Evolutionary conservation across 1,284 basidiomycete species (phyloP), one percentile per base, ranked within the genome.

Genomic region (Papiliotrema fonsecae): DNA sequence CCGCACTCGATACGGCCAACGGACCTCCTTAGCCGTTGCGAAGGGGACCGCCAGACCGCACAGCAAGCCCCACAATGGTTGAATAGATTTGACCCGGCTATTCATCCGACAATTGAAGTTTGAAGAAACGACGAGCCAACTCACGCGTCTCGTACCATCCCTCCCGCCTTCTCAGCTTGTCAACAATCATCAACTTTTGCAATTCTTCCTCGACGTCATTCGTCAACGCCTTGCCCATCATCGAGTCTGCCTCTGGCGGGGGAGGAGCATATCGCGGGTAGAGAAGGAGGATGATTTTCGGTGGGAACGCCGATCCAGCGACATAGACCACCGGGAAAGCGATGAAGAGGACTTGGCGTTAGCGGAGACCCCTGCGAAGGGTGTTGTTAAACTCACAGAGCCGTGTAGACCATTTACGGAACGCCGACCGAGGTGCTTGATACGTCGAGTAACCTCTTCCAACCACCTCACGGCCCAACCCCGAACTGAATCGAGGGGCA

Each of bases 231-330:
- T 79, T 72, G 0, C 86, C 82, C 57, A 83, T 80, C 0, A 81
- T 78, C 0, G 84, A 81, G 46, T 82, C 77, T 0, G 80, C 77
- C 49, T 83, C 78, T 0, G 76, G 74, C 0, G 87, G 83, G 0
- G 85, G 79, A 1, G 87, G 86, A 0, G 86, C 82, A 4, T 81
- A 76, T 6, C 84, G 79, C 10, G 88, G 88, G 47, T 81, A 84
- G 46, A 91, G 72, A 50, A 88, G 77, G 41, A 79, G 76, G 28
- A 81, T 72, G 48, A 82, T 62, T 11, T 78, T 68, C 1, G 84
- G 84, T 2, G 85, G 85, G 67, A 81, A 85, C 42, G 85, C 65
- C 10, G 82, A 78, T 16, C 85, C 85, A 10, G 77, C 52, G 31
- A 73, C 45, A 55, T 67, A 75, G 25, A 58, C 56, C 9, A 59